Evolutionary conservation across 2,329 filamentous ascomycete genomes (phyloP).

Genomic region (Plenodomus lindquistii): DNA sequence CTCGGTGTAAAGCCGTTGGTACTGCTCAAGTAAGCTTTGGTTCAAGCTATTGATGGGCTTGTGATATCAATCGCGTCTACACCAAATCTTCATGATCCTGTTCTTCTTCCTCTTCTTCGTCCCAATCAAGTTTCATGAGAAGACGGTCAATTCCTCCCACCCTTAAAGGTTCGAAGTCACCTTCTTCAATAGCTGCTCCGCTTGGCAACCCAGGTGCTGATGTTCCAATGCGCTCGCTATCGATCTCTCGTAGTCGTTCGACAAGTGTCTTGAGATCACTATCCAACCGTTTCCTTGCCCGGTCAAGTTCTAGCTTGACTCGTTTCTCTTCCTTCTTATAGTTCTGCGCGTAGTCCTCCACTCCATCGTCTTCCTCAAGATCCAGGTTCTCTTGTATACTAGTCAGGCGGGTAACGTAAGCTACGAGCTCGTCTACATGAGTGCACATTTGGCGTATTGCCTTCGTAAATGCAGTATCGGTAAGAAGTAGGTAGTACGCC

Average conservation of each 20-base stretch:
- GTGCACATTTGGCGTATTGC: conserved; percentile 68
- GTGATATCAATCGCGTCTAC: background rate
- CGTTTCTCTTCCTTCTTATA: conserved; percentile 72
- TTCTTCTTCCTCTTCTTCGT: conserved; percentile 38
- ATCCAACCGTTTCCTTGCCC: conserved; percentile 68
- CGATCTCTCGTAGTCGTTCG: conserved; percentile 61
- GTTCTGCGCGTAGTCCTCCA: conserved; percentile 60
- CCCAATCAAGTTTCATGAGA: conserved; percentile 85
- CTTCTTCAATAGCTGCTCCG: conserved; percentile 38
- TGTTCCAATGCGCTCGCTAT: conserved; percentile 53
- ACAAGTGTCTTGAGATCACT: conserved; percentile 66
- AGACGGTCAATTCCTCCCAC: conserved; percentile 81
- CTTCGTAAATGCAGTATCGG: conserved; percentile 65
- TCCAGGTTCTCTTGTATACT: conserved; percentile 77
- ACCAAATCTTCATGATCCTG: conserved; percentile 20
- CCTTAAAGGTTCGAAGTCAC: conserved; percentile 69
- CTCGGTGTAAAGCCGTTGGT: no score
- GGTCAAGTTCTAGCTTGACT: conserved; percentile 66
- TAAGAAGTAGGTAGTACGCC: conserved; percentile 67
- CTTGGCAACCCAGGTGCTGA: conserved; percentile 16
- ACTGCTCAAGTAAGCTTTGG: no score
- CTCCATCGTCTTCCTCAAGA: conserved; percentile 79
- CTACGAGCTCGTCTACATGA: conserved; percentile 80
- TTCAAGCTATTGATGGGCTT: no score
- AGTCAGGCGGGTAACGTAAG: conserved; percentile 75